Evolutionary conservation across 768 basidiomycete species (phyloP), one percentile per base, ranked within the genome.

Genomic region (Lentinula lateritia): DNA sequence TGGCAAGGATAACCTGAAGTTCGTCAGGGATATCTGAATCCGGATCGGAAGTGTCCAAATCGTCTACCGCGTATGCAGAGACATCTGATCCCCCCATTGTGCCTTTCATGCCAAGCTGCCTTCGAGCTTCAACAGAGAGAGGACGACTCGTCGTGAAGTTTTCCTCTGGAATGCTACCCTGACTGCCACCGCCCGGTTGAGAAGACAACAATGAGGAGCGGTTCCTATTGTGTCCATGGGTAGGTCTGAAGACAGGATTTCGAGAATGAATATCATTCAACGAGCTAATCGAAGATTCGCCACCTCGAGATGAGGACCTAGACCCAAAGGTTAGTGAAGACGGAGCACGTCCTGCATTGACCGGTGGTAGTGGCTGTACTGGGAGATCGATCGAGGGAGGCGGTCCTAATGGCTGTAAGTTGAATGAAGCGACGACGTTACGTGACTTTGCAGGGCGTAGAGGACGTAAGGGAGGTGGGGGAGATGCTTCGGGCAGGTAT

Each of bases 1-100:
- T 68, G 5, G 75, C 77, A 28, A 93, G 70, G 52, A 93, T 84
- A 23, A 77, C 76, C 64, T 86, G 84, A 60, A 93, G 70, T 70
- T 93, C 92, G 45, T 89, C 83, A 1, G 92, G 90, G n/a, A 92
- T 89, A 66, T 93, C 90, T 1, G 86, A 89, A 69, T 91, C 86
- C 0, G 83, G 87, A 66, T 90, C 87, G 8, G 82, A 82, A 2
- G 74, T 77, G 41, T 87, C 81, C 7, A 80, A 65, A 18, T 78
- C 79, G 15, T 74, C 74, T 58, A 77, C 79, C 1, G 70, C 71
- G 54, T 80, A 80, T 32, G 67, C 74, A 23, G 80, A 80, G 3
- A 76, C 76, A 52, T 82, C 76, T 0, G 83, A 84, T 1, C 82
- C 83, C 9, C 89, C 89, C 75, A 91, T 80, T 0, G 88, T 90